These are phyloP conservation scores for Torulaspora pretoriensis DNA, from an alignment of 1,139 yeast genomes.

Conservation along the genomic window DNA sequence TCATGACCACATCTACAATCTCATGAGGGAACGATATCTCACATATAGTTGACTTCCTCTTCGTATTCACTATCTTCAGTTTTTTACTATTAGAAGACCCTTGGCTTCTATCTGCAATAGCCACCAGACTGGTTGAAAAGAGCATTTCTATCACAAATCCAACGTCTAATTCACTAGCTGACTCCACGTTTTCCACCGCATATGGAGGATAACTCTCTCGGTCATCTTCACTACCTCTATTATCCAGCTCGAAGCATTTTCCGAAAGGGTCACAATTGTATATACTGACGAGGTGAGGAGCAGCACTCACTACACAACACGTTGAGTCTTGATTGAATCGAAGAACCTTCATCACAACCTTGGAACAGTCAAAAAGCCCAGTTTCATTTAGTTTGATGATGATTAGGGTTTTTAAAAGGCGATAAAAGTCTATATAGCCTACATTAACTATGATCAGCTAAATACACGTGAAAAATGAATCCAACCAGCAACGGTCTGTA, in stretches of 20 bases:
- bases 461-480: background rate
- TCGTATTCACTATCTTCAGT: conserved; percentile 61
- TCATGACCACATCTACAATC: conserved; percentile 58
- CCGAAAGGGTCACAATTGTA: conserved; percentile 38
- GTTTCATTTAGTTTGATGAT: background rate
- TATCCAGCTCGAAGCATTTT: conserved; percentile 33
- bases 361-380: background rate
- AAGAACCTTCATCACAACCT: conserved; percentile 23
- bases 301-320: conserved; percentile 30
- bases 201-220: conserved; percentile 7
- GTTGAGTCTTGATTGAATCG: conserved; percentile 36
- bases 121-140: conserved; percentile 64
- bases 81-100: conserved; percentile 43
- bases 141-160: conserved; percentile 53
- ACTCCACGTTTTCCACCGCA: background rate
- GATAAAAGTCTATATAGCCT: background rate
- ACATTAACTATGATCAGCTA: background rate
- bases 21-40: conserved; percentile 64
- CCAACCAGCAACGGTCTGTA: background rate
- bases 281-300: conserved; percentile 22
- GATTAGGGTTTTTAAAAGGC: background rate
- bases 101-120: conserved; percentile 49
- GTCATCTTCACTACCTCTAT: conserved; percentile 11
- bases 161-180: conserved; percentile 6
- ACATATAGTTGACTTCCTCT: conserved; percentile 40